These are phyloP conservation scores for Hanseniaspora guilliermondii DNA, from an alignment of 805 yeast species.

Conservation along the genomic window DNA sequence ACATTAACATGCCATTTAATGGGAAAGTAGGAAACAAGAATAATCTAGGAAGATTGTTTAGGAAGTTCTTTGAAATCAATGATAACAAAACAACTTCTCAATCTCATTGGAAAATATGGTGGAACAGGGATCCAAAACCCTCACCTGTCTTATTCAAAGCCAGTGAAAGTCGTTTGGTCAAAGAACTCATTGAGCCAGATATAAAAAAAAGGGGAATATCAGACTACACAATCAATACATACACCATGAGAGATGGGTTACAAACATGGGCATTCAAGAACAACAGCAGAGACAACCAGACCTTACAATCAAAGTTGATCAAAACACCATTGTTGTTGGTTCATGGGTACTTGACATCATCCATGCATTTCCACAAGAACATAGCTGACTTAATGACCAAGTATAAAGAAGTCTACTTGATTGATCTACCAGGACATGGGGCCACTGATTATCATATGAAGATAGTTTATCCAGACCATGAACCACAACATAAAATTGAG, in stretches of 20 bases:
- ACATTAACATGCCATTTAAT: background rate
- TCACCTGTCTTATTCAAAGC: background rate
- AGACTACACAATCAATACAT: slow-evolving; percentile 7
- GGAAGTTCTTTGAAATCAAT: background rate
- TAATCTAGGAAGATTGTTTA: background rate
- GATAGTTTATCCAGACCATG: background rate
- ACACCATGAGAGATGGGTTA: slow-evolving; percentile 5
- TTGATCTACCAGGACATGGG: slow-evolving; percentile 65
- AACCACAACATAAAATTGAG: slow-evolving; percentile 13
- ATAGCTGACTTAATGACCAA: slow-evolving; percentile 37
- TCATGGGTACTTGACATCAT: slow-evolving; percentile 91
- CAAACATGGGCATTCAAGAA: slow-evolving; percentile 12
- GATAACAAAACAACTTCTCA: background rate
- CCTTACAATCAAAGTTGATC: background rate
- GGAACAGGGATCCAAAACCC: slow-evolving; percentile 2
- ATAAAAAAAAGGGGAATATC: background rate
- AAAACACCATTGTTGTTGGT: slow-evolving; percentile 40
- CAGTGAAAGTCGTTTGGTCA: background rate
- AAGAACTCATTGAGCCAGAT: slow-evolving; percentile 4
- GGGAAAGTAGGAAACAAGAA: background rate
- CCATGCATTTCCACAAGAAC: slow-evolving; percentile 68
- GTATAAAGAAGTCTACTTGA: slow-evolving; percentile 49
- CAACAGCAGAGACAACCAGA: background rate
- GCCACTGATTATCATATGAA: slow-evolving; percentile 30
- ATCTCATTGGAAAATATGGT: slow-evolving; percentile 6